Evolutionary conservation across 768 basidiomycete species (phyloP).

Genomic region (Rhodocollybia butyracea): DNA sequence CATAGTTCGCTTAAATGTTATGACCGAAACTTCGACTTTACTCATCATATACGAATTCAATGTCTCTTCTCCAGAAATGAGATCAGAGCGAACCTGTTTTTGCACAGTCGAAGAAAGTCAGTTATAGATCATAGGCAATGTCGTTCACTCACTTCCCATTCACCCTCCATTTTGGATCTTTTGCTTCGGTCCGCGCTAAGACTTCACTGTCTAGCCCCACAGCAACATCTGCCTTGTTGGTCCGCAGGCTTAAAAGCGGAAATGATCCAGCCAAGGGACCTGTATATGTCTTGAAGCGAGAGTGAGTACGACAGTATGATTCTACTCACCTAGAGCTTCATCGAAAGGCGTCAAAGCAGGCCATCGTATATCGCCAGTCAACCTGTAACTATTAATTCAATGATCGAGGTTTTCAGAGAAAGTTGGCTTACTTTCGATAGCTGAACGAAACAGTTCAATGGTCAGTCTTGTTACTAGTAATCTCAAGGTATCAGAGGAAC

Average conservation of each 20-base stretch:
- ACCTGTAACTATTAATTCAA: slow-evolving; percentile 38
- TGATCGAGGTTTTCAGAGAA: background rate
- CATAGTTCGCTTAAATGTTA: too few relatives aligned
- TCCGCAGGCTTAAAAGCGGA: slow-evolving; percentile 81
- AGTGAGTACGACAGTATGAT: background rate
- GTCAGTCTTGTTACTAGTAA: background rate
- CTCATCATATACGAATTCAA: too few relatives aligned
- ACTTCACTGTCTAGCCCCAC: slow-evolving; percentile 73
- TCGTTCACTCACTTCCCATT: slow-evolving; percentile 64
- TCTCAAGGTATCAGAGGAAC: slow-evolving; percentile 27
- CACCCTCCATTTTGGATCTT: slow-evolving; percentile 70
- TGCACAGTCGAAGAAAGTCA: background rate
- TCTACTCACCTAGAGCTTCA: slow-evolving; percentile 58
- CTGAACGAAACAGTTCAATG: slow-evolving; percentile 27
- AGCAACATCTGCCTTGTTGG: slow-evolving; percentile 94
- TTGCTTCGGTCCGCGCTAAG: slow-evolving; percentile 64
- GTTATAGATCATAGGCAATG: background rate
- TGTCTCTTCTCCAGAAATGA: slow-evolving; percentile 23
- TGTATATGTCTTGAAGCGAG: slow-evolving; percentile 15
- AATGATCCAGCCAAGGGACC: slow-evolving; percentile 80
- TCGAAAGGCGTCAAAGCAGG: slow-evolving; percentile 74
- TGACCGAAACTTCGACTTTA: too few relatives aligned
- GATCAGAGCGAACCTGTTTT: slow-evolving; percentile 40
- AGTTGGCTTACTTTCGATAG: slow-evolving; percentile 72
- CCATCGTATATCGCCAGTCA: slow-evolving; percentile 90